These are phyloP conservation scores for Pleurotus citrinopileatus DNA, from an alignment of 768 basidiomycete species.

Conservation along the genomic window DNA sequence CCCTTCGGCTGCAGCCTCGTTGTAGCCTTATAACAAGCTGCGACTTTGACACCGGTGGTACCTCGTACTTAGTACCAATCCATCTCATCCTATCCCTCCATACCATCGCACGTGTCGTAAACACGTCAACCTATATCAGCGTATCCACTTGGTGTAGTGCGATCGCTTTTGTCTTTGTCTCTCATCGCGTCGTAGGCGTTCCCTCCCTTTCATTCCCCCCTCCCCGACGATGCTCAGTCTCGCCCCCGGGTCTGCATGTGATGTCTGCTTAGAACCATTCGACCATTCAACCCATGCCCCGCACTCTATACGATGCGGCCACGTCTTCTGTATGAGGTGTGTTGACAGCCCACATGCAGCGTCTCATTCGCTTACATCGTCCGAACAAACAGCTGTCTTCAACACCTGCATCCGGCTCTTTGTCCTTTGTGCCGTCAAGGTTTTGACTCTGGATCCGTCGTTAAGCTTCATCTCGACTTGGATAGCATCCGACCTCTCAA, in stretches of 20 bases:
- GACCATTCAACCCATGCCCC: constrained; percentile 50
- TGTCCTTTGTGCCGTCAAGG: constrained; percentile 66
- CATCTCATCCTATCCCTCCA: constrained; percentile 19
- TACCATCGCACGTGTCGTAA: constrained; percentile 13
- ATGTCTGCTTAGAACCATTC: constrained; percentile 72
- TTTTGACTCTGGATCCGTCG: constrained; percentile 43
- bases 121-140: constrained; percentile 2
- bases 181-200: constrained; percentile 16
- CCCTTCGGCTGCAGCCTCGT: constrained; percentile 39
- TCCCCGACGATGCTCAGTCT: constrained; percentile 57
- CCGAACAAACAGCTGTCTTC: constrained; percentile 45
- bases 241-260: constrained; percentile 64
- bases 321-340: constrained; percentile 59
- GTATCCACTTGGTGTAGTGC: constrained; percentile 5
- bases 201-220: constrained; percentile 25
- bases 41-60: constrained; percentile 25
- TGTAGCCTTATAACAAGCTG: constrained; percentile 36
- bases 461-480: constrained; percentile 61
- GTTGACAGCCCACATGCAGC: constrained; percentile 16
- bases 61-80: constrained; percentile 15
- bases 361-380: constrained; percentile 3
- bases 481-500: constrained; percentile 26
- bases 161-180: constrained; percentile 5
- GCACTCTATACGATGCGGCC: constrained; percentile 67
- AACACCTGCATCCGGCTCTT: constrained; percentile 39